Conservation (phyloP, 257 asterid species). For the Solanum phureja region DNA sequence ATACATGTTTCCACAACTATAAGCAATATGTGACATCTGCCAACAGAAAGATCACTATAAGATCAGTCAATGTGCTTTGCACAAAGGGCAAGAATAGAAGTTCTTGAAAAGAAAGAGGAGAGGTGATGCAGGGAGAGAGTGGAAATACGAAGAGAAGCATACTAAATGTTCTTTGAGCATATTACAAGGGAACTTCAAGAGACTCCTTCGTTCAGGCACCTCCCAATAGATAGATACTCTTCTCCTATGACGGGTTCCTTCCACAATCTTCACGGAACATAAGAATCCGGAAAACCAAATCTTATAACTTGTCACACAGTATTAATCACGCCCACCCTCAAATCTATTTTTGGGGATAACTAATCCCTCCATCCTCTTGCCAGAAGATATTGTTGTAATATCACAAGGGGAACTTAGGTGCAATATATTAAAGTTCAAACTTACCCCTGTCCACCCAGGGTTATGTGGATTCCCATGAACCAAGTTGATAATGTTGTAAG, state of each 20-base stretch:
- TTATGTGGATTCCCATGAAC: slow-evolving; percentile 88
- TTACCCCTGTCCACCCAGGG: slow-evolving; percentile 99
- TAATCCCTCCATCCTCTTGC: not conserved
- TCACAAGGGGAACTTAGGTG: not conserved
- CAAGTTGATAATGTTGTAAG: slow-evolving; percentile 83
- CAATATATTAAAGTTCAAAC: slow-evolving; percentile 7
- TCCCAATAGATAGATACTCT: not conserved
- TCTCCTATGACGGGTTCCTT: not conserved
- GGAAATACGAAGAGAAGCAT: not conserved
- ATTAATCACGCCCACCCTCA: not conserved
- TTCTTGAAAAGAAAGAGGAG: not conserved
- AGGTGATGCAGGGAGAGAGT: not conserved
- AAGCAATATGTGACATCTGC: not conserved
- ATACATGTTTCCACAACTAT: not conserved
- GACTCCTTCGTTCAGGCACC: not conserved
- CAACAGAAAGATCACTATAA: not conserved
- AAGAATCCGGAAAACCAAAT: not conserved
- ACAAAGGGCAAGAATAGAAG: not conserved
- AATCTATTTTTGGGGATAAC: not conserved
- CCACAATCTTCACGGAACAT: not conserved
- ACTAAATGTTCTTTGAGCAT: not conserved
- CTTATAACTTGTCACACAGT: not conserved
- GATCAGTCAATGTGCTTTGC: not conserved
- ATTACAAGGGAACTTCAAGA: not conserved
- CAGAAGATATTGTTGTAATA: not conserved